A percentile compares a stretch with the other conserved stretches of the same genome.
Evolutionary conservation across 2,329 filamentous ascomycete genomes (phyloP).

Genomic region (Triangularia verruculosa): DNA sequence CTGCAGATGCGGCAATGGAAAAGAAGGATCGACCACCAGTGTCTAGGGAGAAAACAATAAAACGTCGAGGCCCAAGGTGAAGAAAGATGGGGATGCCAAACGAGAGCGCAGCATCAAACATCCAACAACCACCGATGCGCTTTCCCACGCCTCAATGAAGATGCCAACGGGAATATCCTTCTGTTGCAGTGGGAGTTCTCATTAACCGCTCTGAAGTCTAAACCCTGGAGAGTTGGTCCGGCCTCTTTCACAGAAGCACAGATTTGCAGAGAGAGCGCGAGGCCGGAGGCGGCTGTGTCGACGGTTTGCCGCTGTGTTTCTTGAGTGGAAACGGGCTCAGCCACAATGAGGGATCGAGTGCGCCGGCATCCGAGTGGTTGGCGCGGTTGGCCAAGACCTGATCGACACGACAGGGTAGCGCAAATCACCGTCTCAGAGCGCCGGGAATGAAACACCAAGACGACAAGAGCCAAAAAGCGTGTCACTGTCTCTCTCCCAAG

Average conservation of each 20-base stretch:
- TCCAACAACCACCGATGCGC: not conserved
- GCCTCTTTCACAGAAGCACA: not conserved
- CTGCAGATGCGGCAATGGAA: conserved; percentile 6
- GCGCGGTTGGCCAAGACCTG: conserved; percentile 14
- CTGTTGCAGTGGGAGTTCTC: not conserved
- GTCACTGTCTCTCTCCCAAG: not conserved
- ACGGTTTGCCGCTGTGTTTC: conserved; percentile 17
- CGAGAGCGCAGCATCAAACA: no score
- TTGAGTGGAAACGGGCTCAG: conserved; percentile 16
- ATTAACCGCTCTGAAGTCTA: not conserved
- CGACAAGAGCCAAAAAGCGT: not conserved
- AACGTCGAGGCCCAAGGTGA: not conserved
- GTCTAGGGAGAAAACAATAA: not conserved
- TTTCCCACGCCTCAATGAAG: not conserved
- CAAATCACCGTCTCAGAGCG: conserved; percentile 3
- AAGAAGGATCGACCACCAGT: conserved; percentile 1
- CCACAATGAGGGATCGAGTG: conserved; percentile 21
- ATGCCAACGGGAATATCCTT: not conserved
- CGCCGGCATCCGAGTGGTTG: conserved; percentile 19
- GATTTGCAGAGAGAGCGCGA: conserved; percentile 2
- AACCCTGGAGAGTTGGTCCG: not conserved
- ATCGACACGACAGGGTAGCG: conserved; percentile 12
- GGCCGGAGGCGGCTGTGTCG: conserved; percentile 1
- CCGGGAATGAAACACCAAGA: conserved; percentile 14
- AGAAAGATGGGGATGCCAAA: not conserved